phyloP scores from a whole-genome alignment of 306 rosid species.

The Rosa multiflora region DNA sequence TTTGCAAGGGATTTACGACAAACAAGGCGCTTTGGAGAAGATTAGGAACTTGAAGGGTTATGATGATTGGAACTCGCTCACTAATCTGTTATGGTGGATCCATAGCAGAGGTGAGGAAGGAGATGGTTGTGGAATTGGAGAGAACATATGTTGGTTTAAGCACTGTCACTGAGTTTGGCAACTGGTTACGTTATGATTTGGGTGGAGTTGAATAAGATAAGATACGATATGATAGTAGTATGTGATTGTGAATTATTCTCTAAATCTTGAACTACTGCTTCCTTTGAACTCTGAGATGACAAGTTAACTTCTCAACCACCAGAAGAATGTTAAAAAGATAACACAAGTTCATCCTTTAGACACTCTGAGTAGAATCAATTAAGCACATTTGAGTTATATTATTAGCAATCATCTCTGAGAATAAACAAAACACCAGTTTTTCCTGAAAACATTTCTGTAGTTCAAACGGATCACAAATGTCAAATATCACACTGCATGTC shows the following conservation, averaged over 20 bases:
- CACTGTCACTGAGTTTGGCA: constrained; percentile 28
- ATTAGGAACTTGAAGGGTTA: constrained; percentile 46
- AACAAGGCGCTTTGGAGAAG: constrained; percentile 48
- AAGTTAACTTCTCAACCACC: too few species aligned
- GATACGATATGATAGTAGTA: neutral
- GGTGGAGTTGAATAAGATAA: neutral
- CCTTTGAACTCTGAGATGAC: too few species aligned
- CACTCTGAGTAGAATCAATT: too few species aligned
- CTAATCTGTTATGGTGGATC: constrained; percentile 87
- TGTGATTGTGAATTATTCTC: neutral
- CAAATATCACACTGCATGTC: too few species aligned
- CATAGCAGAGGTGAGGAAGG: constrained; percentile 54
- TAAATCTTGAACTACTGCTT: too few species aligned
- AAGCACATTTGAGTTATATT: too few species aligned
- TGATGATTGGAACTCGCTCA: constrained; percentile 79
- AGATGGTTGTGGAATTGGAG: constrained; percentile 13
- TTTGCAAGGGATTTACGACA: constrained; percentile 60
- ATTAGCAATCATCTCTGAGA: too few species aligned
- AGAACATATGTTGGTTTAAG: constrained; percentile 33
- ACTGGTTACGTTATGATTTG: neutral
- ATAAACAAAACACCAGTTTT: too few species aligned
- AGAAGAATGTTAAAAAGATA: too few species aligned
- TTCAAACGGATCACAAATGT: too few species aligned
- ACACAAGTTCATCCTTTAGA: constrained; percentile 30
- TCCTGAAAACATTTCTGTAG: too few species aligned